phyloP scores from a whole-genome alignment of 2,329 filamentous ascomycete species.

The Cercospora sojina region DNA sequence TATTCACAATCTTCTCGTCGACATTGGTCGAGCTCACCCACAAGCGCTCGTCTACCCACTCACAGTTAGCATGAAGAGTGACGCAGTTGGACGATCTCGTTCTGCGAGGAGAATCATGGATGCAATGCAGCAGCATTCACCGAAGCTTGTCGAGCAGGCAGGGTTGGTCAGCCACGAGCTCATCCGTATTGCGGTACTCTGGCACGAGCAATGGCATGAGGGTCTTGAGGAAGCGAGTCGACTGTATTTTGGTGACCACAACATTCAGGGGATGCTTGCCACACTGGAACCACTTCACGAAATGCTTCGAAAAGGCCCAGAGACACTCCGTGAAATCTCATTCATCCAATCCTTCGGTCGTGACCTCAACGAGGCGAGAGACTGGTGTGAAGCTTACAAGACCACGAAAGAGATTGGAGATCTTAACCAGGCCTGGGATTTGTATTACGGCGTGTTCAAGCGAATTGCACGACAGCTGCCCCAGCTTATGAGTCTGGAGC shows the following conservation, averaged over 20 bases:
- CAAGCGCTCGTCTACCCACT: conserved; percentile 96
- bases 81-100: conserved; percentile 77
- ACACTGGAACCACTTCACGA: conserved; percentile 88
- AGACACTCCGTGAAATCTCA: conserved; percentile 92
- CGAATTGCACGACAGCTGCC: conserved; percentile 91
- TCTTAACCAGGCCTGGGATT: conserved; percentile 96
- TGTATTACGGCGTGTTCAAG: conserved; percentile 98
- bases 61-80: conserved; percentile 97
- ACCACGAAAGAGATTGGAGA: conserved; percentile 87
- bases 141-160: conserved; percentile 88
- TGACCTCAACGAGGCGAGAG: conserved; percentile 88
- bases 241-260: conserved; percentile 95
- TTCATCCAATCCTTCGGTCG: conserved; percentile 97
- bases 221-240: conserved; percentile 94
- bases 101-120: conserved; percentile 96
- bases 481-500: conserved; percentile 85
- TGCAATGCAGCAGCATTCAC: conserved; percentile 93
- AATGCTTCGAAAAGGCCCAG: conserved; percentile 82
- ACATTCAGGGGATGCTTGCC: conserved; percentile 95
- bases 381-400: conserved; percentile 93
- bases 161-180: conserved; percentile 94
- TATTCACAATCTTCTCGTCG: conserved; percentile 86
- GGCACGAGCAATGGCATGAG: conserved; percentile 99
- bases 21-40: conserved; percentile 90
- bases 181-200: conserved; percentile 92